Conservation (phyloP, 805 yeast species). For the Ogataea kodamae region DNA sequence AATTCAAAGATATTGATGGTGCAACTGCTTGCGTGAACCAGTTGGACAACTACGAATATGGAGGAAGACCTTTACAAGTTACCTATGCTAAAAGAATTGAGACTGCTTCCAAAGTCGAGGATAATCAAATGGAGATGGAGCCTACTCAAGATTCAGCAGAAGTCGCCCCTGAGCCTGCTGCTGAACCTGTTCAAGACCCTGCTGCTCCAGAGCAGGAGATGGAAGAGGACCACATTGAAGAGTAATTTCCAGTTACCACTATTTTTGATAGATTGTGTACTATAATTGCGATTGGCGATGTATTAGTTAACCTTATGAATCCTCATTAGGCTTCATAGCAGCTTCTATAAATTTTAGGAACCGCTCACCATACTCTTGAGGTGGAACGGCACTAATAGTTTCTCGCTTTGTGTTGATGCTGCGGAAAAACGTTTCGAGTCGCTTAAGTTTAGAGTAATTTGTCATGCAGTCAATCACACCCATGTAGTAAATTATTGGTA, state of each 20-base stretch:
- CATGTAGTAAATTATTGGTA: conserved; percentile 72
- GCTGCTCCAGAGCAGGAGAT: conserved; percentile 9
- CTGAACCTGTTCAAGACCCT: conserved; percentile 3
- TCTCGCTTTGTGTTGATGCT: conserved; percentile 63
- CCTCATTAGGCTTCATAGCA: conserved; percentile 11
- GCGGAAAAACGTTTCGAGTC: conserved; percentile 83
- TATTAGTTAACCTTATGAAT: conserved; percentile 8
- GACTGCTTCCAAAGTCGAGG: conserved; percentile 2
- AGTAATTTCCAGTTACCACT: conserved; percentile 5
- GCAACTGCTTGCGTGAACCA: conserved; percentile 75
- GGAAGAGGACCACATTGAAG: conserved; percentile 17
- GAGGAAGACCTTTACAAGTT: conserved; percentile 68
- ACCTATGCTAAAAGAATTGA: conserved; percentile 53
- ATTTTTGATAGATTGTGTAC: conserved; percentile 9
- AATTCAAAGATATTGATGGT: conserved; percentile 59
- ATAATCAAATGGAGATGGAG: conserved; percentile 4
- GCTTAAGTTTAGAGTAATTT: conserved; percentile 66
- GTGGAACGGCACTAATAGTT: conserved; percentile 85
- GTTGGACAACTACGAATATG: conserved; percentile 78
- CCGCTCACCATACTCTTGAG: conserved; percentile 84
- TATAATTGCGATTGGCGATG: conserved; percentile 9
- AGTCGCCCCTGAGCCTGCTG: conserved; percentile 1
- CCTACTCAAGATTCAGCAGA: conserved; percentile 1
- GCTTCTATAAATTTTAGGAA: conserved; percentile 63
- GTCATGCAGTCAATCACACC: conserved; percentile 96